Base-by-base conservation (phyloP, 768 basidiomycete species). In the Macrolepiota fuliginosa region DNA sequence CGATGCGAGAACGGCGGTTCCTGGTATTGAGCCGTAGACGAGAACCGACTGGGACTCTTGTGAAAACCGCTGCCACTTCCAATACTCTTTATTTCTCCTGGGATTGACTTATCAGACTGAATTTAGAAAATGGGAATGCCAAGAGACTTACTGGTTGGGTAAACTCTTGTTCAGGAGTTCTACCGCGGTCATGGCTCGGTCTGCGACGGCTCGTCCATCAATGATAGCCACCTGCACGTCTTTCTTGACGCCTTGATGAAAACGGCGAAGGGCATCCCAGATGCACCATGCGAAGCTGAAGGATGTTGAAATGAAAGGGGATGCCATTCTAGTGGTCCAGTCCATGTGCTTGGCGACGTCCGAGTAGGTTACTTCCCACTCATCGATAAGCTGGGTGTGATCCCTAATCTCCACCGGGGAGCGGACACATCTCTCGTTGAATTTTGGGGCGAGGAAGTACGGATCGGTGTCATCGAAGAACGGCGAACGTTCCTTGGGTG, bases 261-360 rank as follows among this genome's bases (percentile, higher is more conserved):
- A 90, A n/a, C 91, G 84, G 60, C 88, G 78, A 22, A 88, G 79
- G 3, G 90, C 91, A 70, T 92, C 91, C 89, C 89, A 92, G 39
- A 92, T 79, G 7, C 89, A 85, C 91, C 91, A 92, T 39, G 81
- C 83, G 65, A 92, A 89, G 75, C 88, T 91, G 71, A 92, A 91
- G 4, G 90, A 91, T 1, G 89, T 82, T 2, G 90, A 89, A 47
- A 92, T 81, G 63, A 83, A 92, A 4, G 84, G 79, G 0, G 91
- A 92, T 19, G 83, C 78, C 4, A 84, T 76, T 62, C 86, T 81
- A n/a, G 86, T 89, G 22, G 87, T 88, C 88, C 89, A 90, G 61
- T 91, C 86, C 84, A 92, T 83, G 68, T 92, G 87, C 63, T 75
- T 79, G 55, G 79, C 82, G 51, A 88, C 86, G 67, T 91, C 90